Evolutionary conservation across 2,329 filamentous ascomycete species (phyloP), one percentile per base, ranked within the genome.

Genomic region (Pestalotiopsis sp.): DNA sequence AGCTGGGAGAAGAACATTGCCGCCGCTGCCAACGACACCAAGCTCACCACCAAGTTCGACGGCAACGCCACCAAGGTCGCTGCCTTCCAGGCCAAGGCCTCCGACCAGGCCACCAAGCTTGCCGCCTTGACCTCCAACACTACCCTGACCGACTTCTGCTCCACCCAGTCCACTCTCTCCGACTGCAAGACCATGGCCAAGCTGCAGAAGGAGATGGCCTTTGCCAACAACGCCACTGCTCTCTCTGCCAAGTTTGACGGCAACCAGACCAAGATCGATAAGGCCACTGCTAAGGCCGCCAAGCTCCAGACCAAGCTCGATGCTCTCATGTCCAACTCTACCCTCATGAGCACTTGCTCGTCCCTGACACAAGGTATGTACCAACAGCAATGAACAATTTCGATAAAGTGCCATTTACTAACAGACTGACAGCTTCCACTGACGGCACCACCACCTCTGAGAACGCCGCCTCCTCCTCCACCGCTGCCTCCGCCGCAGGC

Each of bases 261-360:
- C 71, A 80, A 83, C 70, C 74, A 78, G n/a, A 80, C 81, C 67
- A 77, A 78, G 71, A 74, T 76, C 14, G 76, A 74, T 4, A 72
- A 74, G 31, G 75, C 82, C 72, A 75, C 82, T 74, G 75, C 78
- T 69, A 79, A 81, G 72, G 79, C 79, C 4, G 72, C 77, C 13
- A 67, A 74, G 7, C 74, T 71, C 3, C 72, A 76, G 11, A 71
- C 76, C 58, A 74, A 74, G 69, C 77, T 82, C 59, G 70, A 74
- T 36, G 70, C 75, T 4, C 72, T 82, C 69, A 68, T 76, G 71
- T 67, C 71, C 69, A 83, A 83, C 74, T 52, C 75, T 9, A 82
- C 81, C 7, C 73, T 83, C 39, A 74, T 79, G 69, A 65, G 74
- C 39, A 71, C 73, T 14, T 83, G 81, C 70, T 70, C 71, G 17